A percentile compares a stretch with the other conserved stretches of the same genome.
Evolutionary conservation across 2,329 filamentous ascomycete species (phyloP).

Genomic region (Hymenoscyphus infarciens): DNA sequence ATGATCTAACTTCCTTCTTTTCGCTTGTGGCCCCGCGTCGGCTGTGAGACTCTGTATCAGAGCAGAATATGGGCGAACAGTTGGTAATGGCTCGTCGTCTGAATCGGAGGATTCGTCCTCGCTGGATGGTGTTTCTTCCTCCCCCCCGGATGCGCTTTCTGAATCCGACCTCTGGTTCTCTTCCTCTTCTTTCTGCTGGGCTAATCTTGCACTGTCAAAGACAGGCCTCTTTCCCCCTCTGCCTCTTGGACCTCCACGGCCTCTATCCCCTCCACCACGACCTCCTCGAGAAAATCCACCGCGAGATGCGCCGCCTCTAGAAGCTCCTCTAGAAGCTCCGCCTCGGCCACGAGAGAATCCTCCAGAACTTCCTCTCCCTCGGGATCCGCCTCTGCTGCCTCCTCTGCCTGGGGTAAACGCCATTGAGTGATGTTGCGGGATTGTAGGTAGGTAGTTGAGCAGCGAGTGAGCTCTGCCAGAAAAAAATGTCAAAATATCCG

Average conservation of each 20-base stretch:
- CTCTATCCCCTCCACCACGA: slow-evolving; percentile 25
- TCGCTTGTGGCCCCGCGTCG: slow-evolving; percentile 45
- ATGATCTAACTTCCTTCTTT: slow-evolving; percentile 53
- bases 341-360: slow-evolving; percentile 30
- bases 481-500: slow-evolving; percentile 1
- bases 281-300: slow-evolving; percentile 25
- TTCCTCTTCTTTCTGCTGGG: slow-evolving; percentile 42
- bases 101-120: slow-evolving; percentile 47
- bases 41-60: slow-evolving; percentile 56
- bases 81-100: slow-evolving; percentile 37
- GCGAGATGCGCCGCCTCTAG: slow-evolving; percentile 20
- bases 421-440: slow-evolving; percentile 5
- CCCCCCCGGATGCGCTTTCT: slow-evolving; percentile 38
- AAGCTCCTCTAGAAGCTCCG: slow-evolving; percentile 23
- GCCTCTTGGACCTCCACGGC: slow-evolving; percentile 30
- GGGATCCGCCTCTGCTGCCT: slow-evolving; percentile 28
- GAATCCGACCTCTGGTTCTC: slow-evolving; percentile 32
- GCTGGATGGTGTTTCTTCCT: slow-evolving; percentile 40
- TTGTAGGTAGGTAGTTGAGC: not conserved
- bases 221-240: slow-evolving; percentile 38
- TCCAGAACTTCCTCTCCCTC: slow-evolving; percentile 21
- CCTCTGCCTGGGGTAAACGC: slow-evolving; percentile 27
- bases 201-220: slow-evolving; percentile 47
- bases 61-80: slow-evolving; percentile 51
- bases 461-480: slow-evolving; percentile 1